Base-by-base conservation (phyloP, 2,329 filamentous ascomycete genomes). In the Zymoseptoria pseudotritici region DNA sequence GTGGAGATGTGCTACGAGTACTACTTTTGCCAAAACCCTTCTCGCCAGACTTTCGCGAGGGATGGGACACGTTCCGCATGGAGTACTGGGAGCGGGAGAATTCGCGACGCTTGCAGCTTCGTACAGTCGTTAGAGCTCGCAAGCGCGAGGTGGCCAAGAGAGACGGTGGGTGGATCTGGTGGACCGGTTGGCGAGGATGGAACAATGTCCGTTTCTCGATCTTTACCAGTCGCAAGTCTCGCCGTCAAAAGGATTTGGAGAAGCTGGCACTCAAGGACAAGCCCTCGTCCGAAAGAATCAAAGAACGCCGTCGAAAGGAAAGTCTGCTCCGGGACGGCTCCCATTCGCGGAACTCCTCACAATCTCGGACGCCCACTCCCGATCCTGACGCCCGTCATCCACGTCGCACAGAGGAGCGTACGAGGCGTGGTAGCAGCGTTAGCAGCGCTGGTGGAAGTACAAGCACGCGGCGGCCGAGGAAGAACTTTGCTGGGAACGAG, bases 1-100 rank as follows among this genome's bases (percentile, higher is more conserved):
- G 92, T 0, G 94, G 94, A 2, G 91, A 97, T 75, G 89, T 93
- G 71, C 87, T 99, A 67, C 94, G 96, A 74, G 82, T 99, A 0
- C 79, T 97, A 19, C 80, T 99, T 7, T 83, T 97, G 10, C 91
- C 94, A 0, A 99, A 99, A 72, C 91, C 92, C 0, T 99, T 99
- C 71, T 95, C 90, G 5, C 88, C 94, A 0, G 91, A 90, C 53
- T 99, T 99, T 71, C 84, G 94, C 20, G 92, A 97, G 73, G 96
- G 96, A 65, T 99, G 94, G 94, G 94, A 99, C 71, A 81, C 93
- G 17, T 99, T 95, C 75, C 84, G 94, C 57, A 86, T 88, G 36
- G 92, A 97, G 62, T 99, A 97, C 76, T 99, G 94, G 94, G 93
- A 97, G 68, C 87, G 87, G 62, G 94, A 99, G 74, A 99, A 99